These are phyloP conservation scores for Martiniozyma abietophila DNA, from an alignment of 805 yeast species.

Conservation along the genomic window DNA sequence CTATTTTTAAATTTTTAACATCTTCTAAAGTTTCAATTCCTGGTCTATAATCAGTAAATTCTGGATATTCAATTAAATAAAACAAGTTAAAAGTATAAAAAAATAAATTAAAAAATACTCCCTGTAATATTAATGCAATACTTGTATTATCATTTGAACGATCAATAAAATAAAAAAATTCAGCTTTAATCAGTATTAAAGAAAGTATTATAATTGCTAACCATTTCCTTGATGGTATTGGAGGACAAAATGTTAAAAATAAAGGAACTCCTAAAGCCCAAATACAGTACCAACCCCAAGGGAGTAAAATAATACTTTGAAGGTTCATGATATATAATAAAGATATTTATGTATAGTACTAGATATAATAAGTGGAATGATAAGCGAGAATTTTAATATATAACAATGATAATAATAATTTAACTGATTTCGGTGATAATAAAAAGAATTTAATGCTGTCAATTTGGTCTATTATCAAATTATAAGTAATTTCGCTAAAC, in stretches of 20 bases:
- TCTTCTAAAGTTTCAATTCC: slow-evolving; percentile 8
- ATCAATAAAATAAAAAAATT: slow-evolving; percentile 3
- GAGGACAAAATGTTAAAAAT: slow-evolving; percentile 11
- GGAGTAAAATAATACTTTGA: neutral
- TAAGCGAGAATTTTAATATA: no score
- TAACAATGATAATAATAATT: no score
- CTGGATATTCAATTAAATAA: slow-evolving; percentile 13
- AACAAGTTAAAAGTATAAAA: slow-evolving; percentile 11
- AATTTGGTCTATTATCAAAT: no score
- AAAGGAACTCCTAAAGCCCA: slow-evolving; percentile 8
- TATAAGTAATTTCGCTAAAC: no score
- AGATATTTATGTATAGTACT: no score
- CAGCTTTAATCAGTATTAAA: slow-evolving; percentile 7
- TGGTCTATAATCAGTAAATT: slow-evolving; percentile 10
- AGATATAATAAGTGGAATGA: no score
- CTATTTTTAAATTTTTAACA: slow-evolving; percentile 4
- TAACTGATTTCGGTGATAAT: no score
- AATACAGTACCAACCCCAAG: slow-evolving; percentile 4
- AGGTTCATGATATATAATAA: neutral
- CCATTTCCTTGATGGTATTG: slow-evolving; percentile 11
- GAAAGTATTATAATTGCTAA: slow-evolving; percentile 9
- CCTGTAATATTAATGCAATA: slow-evolving; percentile 10
- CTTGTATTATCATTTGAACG: neutral
- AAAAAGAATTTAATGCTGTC: no score
- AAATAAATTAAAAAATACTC: slow-evolving; percentile 8